Evolutionary conservation across 2,329 filamentous ascomycete species (phyloP).

Genomic region (Zymoseptoria crescenta): DNA sequence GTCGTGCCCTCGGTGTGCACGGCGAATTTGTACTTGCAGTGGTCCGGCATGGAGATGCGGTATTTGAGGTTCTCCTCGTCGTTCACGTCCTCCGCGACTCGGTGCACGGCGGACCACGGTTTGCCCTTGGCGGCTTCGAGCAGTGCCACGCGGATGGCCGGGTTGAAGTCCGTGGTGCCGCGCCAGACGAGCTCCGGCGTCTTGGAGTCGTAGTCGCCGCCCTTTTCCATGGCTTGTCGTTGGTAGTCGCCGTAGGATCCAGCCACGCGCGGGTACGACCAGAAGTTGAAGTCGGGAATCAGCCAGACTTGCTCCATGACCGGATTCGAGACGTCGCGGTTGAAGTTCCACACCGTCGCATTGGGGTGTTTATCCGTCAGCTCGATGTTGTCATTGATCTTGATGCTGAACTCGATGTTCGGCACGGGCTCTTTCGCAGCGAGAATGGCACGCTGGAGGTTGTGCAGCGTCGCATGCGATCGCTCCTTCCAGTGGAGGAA

Average conservation of each 20-base stretch:
- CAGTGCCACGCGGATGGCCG: slow-evolving; percentile 25
- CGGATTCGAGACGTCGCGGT: slow-evolving; percentile 23
- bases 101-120: slow-evolving; percentile 41
- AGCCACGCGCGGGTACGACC: slow-evolving; percentile 37
- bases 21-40: slow-evolving; percentile 27
- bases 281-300: slow-evolving; percentile 49
- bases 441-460: slow-evolving; percentile 43
- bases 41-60: slow-evolving; percentile 25
- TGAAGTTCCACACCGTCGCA: slow-evolving; percentile 38
- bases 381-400: slow-evolving; percentile 40
- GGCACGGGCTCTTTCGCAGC: slow-evolving; percentile 36
- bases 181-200: slow-evolving; percentile 44
- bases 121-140: slow-evolving; percentile 26
- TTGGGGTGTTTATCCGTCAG: slow-evolving; percentile 18
- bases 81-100: slow-evolving; percentile 19
- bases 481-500: slow-evolving; percentile 24
- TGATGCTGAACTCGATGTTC: slow-evolving; percentile 44
- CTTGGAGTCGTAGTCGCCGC: slow-evolving; percentile 32
- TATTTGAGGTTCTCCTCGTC: slow-evolving; percentile 19
- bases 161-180: slow-evolving; percentile 33
- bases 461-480: slow-evolving; percentile 37
- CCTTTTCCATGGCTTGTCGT: slow-evolving; percentile 18
- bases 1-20: slow-evolving; percentile 30
- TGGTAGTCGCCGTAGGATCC: slow-evolving; percentile 21
- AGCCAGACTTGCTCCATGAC: slow-evolving; percentile 37